phyloP scores from a whole-genome alignment of 208 protist genomes.

The Leishmania aethiopica region DNA sequence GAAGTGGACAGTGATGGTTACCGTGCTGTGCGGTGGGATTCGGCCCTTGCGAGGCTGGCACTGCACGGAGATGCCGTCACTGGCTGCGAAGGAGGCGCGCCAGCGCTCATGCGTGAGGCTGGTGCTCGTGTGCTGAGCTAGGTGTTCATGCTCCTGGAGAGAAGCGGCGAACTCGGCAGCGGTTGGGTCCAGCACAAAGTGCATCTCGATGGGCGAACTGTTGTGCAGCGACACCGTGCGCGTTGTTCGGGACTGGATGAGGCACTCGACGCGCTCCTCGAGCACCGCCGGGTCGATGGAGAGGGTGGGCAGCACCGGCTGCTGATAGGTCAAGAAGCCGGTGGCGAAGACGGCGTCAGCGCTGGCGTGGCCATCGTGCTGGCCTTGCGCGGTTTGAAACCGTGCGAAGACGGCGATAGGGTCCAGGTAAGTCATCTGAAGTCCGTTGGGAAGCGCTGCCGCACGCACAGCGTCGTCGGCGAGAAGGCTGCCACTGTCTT shows the following conservation, averaged over 20 bases:
- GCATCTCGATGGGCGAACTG: slow-evolving; percentile 61
- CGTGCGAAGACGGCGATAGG: slow-evolving; percentile 27
- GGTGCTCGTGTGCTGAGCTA: not conserved
- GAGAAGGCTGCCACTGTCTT: not conserved
- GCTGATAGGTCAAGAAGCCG: slow-evolving; percentile 82
- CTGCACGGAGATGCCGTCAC: slow-evolving; percentile 48
- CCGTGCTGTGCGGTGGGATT: slow-evolving; percentile 48
- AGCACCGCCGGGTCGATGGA: slow-evolving; percentile 64
- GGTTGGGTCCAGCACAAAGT: slow-evolving; percentile 78
- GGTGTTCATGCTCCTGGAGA: slow-evolving; percentile 7
- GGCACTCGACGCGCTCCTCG: slow-evolving; percentile 81
- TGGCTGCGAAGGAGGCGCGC: slow-evolving; percentile 28
- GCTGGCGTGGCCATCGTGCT: not conserved
- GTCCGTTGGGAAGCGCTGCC: not conserved
- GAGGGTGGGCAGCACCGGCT: slow-evolving; percentile 57
- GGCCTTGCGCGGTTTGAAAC: slow-evolving; percentile 2
- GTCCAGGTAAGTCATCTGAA: slow-evolving; percentile 35
- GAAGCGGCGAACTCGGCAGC: slow-evolving; percentile 38
- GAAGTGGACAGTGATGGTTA: slow-evolving; percentile 67
- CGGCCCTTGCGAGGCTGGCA: slow-evolving; percentile 70
- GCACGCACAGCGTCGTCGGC: not conserved
- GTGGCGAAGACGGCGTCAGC: slow-evolving; percentile 55
- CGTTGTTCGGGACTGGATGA: slow-evolving; percentile 65
- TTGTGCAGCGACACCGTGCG: slow-evolving; percentile 80
- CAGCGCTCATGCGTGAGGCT: slow-evolving; percentile 31